phyloP scores from a whole-genome alignment of 176 grass and related monocot species.

The Carex cristatella region DNA sequence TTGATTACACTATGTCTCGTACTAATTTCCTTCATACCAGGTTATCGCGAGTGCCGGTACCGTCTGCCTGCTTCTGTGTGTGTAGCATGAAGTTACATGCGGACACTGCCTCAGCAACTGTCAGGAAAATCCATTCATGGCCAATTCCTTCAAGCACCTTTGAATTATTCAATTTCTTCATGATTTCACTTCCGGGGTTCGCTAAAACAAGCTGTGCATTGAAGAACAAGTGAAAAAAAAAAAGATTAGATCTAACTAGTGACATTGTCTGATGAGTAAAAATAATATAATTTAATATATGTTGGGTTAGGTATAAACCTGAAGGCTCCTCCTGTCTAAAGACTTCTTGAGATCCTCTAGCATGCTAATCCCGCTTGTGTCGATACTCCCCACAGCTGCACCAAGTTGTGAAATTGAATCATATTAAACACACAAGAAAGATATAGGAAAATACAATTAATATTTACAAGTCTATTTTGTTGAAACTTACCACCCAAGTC shows the following conservation, averaged over 20 bases:
- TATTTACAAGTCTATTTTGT: not conserved
- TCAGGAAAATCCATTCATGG: conserved; percentile 68
- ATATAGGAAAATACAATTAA: not conserved
- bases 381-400: conserved; percentile 69
- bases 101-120: conserved; percentile 47
- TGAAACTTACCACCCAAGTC: conserved; percentile 75
- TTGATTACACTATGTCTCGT: not conserved
- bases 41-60: conserved; percentile 20
- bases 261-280: not conserved
- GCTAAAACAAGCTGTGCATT: conserved; percentile 58
- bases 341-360: conserved; percentile 52
- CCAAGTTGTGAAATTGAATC: not conserved
- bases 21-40: conserved; percentile 36
- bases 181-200: conserved; percentile 67
- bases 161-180: conserved; percentile 68
- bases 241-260: not conserved
- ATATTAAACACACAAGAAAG: not conserved
- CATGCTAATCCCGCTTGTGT: conserved; percentile 61
- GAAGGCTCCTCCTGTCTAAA: conserved; percentile 40
- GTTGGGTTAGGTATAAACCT: conserved; percentile 39
- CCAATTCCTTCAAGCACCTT: conserved; percentile 52
- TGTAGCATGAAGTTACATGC: conserved; percentile 39
- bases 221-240: not conserved
- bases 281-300: not conserved
- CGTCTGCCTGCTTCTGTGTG: conserved; percentile 27